Evolutionary conservation across 2,329 filamentous ascomycete genomes (phyloP), one percentile per base, ranked within the genome.

Genomic region (Sodiomyces alkalinus): DNA sequence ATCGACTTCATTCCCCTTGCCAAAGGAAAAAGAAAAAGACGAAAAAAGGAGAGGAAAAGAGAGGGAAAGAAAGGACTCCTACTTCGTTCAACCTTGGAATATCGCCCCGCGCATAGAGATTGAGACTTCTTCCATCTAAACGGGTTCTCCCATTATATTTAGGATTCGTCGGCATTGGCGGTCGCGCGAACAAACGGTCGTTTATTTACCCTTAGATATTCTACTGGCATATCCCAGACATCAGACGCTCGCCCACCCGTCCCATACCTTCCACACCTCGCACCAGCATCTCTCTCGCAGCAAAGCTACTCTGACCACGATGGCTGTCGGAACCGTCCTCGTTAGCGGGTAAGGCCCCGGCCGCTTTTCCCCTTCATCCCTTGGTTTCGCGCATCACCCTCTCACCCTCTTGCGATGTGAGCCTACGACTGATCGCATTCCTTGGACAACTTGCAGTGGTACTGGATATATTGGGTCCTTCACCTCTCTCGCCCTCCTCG

Each of bases 381-480:
- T 17, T 10, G 14, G 7, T 6, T 9, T 11, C 11, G 7, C 10
- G 12, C 14, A 16, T 25, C 14, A 9, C n/a, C n/a, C n/a, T n/a
- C n/a, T n/a, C n/a, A n/a, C n/a, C n/a, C n/a, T n/a, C n/a, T n/a
- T n/a, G n/a, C n/a, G n/a, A n/a, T n/a, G n/a, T n/a, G n/a, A n/a
- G n/a, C n/a, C n/a, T n/a, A n/a, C 13, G 22, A 16, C 22, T 25
- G 22, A 25, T 16, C 14, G 22, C 22, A 16, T 11, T 8, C 9
- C 11, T 16, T 11, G 10, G 8, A 11, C 22, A 25, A 6, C 41
- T 41, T 43, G 34, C 52, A 94, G 90, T 69, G 90, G 90, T 49
- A 93, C 86, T 40, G 90, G 90, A 62, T 98, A 98, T 68, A 98
- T 98, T 57, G 90, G 90, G 53, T 96, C 87, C 28, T 96, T 96